phyloP scores from a whole-genome alignment of 2,329 filamentous ascomycete species.

The Herpotrichia juniperi region DNA sequence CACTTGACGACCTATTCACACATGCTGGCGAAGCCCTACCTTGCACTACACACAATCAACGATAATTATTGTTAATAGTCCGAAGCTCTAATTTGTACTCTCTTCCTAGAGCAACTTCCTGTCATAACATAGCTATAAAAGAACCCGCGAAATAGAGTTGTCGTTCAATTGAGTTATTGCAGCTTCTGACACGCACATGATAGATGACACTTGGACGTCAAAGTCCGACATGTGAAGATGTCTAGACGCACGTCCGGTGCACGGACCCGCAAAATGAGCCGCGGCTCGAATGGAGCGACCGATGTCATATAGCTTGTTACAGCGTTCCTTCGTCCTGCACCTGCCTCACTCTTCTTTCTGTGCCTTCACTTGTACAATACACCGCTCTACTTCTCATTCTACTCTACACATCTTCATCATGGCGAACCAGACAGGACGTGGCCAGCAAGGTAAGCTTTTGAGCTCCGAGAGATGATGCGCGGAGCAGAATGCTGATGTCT shows the following conservation, averaged over 20 bases:
- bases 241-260: not conserved
- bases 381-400: not conserved
- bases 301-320: not conserved
- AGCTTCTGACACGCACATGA: slow-evolving; percentile 3
- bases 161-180: no score
- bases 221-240: not conserved
- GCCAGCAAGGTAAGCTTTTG: slow-evolving; percentile 23
- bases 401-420: slow-evolving; percentile 24
- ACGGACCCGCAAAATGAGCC: not conserved
- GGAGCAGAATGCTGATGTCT: slow-evolving; percentile 14
- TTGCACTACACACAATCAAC: no score
- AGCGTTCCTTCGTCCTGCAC: slow-evolving; percentile 1
- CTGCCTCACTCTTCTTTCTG: not conserved
- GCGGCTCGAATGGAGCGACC: not conserved
- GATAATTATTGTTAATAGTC: no score
- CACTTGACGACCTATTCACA: not conserved
- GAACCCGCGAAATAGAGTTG: not conserved
- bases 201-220: not conserved
- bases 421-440: slow-evolving; percentile 45
- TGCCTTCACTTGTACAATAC: slow-evolving; percentile 9
- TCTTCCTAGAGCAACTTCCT: no score
- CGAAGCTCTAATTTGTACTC: no score
- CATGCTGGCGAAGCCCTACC: not conserved
- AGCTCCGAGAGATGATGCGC: slow-evolving; percentile 1
- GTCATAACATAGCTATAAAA: not conserved